Base-by-base conservation (phyloP, 805 yeast genomes). In the Wickerhamomyces rabaulensis region DNA sequence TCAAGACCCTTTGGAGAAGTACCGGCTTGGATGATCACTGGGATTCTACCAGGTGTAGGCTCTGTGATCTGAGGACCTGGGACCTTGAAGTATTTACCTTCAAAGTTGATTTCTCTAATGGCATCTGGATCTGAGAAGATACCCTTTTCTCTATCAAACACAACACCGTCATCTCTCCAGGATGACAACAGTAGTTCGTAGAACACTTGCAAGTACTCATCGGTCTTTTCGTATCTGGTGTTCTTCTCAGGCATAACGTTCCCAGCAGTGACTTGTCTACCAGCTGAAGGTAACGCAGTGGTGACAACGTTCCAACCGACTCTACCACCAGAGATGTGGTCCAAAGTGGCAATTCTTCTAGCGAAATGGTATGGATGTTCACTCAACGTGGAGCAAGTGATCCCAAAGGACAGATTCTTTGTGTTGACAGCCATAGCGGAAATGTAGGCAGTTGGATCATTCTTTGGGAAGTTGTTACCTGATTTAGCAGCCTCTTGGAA, bases 251-350 rank as follows among this genome's bases (percentile, higher is more conserved):
- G 67, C 27, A 66, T 59, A 2, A 52, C 41, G 37, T 61, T 63
- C 3, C 64, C 66, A 41, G 67, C 66, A 19, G 65, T 50, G 21
- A 67, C 52, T 47, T 69, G 68, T 50, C 67, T 57, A 7, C 74
- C 68, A 6, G 75, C 75, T 50, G 70, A 63, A 41, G 71, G 71
- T 45, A 70, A 54, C 40, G 69, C 68, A 7, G 73, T 66, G 6
- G 73, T 66, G 25, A 71, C 75, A 20, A 71, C 64, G 48, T 71
- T 71, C 76, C 76, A 71, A 23, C 75, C 75, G 45, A 71, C 54
- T 51, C 75, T 61, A n/a, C 76, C 75, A 17, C 61, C 60, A 7
- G 48, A 45, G n/a, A 45, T 41, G 41, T 41, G 48, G 25, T 41
- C 45, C n/a, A 45, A 38, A 2, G 75, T 71, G 8, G 73, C 71